phyloP scores from a whole-genome alignment of 768 basidiomycete species.

The Boletus reticuloceps region DNA sequence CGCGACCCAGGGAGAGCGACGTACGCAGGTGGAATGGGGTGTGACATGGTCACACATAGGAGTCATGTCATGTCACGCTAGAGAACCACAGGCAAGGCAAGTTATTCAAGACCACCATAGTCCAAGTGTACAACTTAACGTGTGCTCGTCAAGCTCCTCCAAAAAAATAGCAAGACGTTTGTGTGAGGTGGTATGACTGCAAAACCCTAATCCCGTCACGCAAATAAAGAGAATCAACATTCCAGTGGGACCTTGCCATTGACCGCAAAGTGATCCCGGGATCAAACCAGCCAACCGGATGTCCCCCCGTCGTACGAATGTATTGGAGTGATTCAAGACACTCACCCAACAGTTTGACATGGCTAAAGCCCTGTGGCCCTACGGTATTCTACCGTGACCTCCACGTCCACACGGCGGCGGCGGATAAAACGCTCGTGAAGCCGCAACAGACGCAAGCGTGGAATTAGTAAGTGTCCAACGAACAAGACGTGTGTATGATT shows the following conservation, averaged over 20 bases:
- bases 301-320: constrained; percentile 20
- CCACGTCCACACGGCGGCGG: background rate
- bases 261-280: background rate
- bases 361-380: background rate
- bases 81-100: constrained; percentile 26
- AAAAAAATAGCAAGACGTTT: constrained; percentile 13
- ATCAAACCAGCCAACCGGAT: constrained; percentile 3
- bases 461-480: constrained; percentile 21
- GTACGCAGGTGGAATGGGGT: background rate
- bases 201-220: background rate
- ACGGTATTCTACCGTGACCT: background rate
- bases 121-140: constrained; percentile 23
- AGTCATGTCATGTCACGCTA: constrained; percentile 20
- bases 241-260: background rate
- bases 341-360: constrained; percentile 21
- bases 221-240: background rate
- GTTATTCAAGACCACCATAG: constrained; percentile 26
- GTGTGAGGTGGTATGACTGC: constrained; percentile 27
- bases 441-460: constrained; percentile 10
- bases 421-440: constrained; percentile 7
- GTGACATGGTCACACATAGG: constrained; percentile 20
- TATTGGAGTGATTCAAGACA: constrained; percentile 28
- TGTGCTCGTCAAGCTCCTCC: constrained; percentile 23
- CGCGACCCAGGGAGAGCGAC: background rate
- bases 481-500: constrained; percentile 13